Evolutionary conservation across 2,329 filamentous ascomycete species (phyloP), one percentile per base, ranked within the genome.

Genomic region (Pseudogymnoascus verrucosus): DNA sequence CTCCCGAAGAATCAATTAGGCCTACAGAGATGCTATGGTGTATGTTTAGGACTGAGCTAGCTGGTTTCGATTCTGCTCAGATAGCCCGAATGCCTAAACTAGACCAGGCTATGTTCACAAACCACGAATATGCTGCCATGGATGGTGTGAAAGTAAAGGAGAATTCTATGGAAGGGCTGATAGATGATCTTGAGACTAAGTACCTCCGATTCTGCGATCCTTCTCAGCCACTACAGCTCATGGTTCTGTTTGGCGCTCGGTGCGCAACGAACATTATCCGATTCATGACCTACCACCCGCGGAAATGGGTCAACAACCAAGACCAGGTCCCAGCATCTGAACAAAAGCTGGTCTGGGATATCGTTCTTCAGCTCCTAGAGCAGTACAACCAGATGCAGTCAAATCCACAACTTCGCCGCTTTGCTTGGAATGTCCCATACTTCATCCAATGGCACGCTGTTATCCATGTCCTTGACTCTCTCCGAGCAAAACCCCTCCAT

Each of bases 1-100:
- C 78, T 0, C 82, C 82, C 0, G 73, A 75, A 2, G 73, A 81
- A 1, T 80, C 83, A 64, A 69, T 70, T 4, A 82, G 81, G 0
- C 78, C 82, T 2, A 86, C 83, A 0, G 83, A 86, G 69, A 85
- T 86, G 82, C 62, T 64, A 36, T 67, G 62, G 44, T 61, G 64
- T 42, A 21, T 60, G 37, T 61, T 64, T 28, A 60, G 64, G 59
- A 26, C 42, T 4, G 59, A 65, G 64, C n/a, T 67, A 14, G 36
- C 51, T 11, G 62, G 19, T 11, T 67, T 65, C 10, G 62, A 60
- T 62, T 40, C 40, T 37, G 31, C 26, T 16, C 37, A 63, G 51
- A 61, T 34, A 57, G 36, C 51, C n/a, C 61, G 39, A 61, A 60
- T 64, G 31, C 47, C 19, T 16, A 60, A 39, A 47, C 26, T 42